phyloP scores from a whole-genome alignment of 345 rosid species.

The Rhizophora mangle region DNA sequence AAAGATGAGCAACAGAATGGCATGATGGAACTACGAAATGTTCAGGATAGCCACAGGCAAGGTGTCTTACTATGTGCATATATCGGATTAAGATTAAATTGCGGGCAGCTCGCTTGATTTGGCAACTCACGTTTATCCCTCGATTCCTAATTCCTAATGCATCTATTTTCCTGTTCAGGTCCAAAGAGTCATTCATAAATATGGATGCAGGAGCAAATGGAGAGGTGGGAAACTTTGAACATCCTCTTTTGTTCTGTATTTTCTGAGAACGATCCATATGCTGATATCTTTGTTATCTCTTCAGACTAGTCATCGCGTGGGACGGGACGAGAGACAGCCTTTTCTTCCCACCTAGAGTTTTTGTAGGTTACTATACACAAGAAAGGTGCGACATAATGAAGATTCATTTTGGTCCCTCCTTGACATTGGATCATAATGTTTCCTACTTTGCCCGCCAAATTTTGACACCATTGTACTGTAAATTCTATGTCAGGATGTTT shows the following conservation, averaged over 20 bases:
- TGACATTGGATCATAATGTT: neutral
- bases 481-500: slow-evolving; percentile 24
- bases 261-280: neutral
- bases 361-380: slow-evolving; percentile 12
- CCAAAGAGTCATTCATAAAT: slow-evolving; percentile 75
- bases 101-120: too few relatives aligned
- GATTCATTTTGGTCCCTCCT: too few relatives aligned
- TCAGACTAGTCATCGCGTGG: slow-evolving; percentile 53
- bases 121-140: neutral
- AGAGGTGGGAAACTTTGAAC: slow-evolving; percentile 48
- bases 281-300: slow-evolving; percentile 1
- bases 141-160: neutral
- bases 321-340: slow-evolving; percentile 43
- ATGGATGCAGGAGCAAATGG: slow-evolving; percentile 90
- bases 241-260: neutral
- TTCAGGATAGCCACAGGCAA: slow-evolving; percentile 51
- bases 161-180: slow-evolving; percentile 41
- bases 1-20: slow-evolving; percentile 75
- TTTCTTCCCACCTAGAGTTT: slow-evolving; percentile 49
- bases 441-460: too few relatives aligned
- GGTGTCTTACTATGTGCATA: neutral
- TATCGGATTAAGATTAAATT: too few relatives aligned
- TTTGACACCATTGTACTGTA: too few relatives aligned
- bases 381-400: too few relatives aligned
- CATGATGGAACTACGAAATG: slow-evolving; percentile 32